Percentiles rank a stretch among this genome's conserved stretches.
These are phyloP conservation scores for Didymella pomorum DNA, from an alignment of 2,329 filamentous ascomycete species.

Conservation along the genomic window DNA sequence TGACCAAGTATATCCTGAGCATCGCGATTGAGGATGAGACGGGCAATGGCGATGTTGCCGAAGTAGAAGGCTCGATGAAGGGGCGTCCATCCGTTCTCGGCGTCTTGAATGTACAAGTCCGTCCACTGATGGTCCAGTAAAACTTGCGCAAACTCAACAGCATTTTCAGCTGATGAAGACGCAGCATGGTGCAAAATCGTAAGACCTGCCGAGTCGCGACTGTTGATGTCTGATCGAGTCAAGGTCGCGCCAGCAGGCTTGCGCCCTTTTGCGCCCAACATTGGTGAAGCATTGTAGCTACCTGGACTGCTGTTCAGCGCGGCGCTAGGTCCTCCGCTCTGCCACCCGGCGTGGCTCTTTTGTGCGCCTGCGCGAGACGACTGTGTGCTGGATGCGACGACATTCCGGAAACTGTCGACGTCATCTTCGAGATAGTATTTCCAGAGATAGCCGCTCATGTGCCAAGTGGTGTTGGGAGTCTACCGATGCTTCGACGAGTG, in stretches of 20 bases:
- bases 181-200: slow-evolving; percentile 86
- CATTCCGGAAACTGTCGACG: slow-evolving; percentile 90
- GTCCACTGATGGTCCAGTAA: slow-evolving; percentile 82
- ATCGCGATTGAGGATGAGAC: slow-evolving; percentile 81
- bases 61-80: slow-evolving; percentile 89
- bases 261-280: slow-evolving; percentile 46
- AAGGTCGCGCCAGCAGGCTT: slow-evolving; percentile 51
- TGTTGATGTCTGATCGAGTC: slow-evolving; percentile 77
- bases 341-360: slow-evolving; percentile 54
- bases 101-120: slow-evolving; percentile 87
- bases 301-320: slow-evolving; percentile 57
- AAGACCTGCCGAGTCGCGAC: slow-evolving; percentile 80
- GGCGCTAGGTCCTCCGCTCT: slow-evolving; percentile 39
- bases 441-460: slow-evolving; percentile 98
- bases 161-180: slow-evolving; percentile 74
- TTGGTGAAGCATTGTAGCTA: slow-evolving; percentile 57
- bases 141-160: slow-evolving; percentile 77
- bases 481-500: slow-evolving; percentile 63
- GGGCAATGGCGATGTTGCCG: slow-evolving; percentile 86
- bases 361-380: slow-evolving; percentile 64
- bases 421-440: slow-evolving; percentile 97
- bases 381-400: slow-evolving; percentile 76
- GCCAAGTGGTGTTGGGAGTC: slow-evolving; percentile 51
- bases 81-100: slow-evolving; percentile 94
- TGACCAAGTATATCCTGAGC: slow-evolving; percentile 70